phyloP scores from a whole-genome alignment of 352 stramenopile genomes.

The Pythium angustatum region DNA sequence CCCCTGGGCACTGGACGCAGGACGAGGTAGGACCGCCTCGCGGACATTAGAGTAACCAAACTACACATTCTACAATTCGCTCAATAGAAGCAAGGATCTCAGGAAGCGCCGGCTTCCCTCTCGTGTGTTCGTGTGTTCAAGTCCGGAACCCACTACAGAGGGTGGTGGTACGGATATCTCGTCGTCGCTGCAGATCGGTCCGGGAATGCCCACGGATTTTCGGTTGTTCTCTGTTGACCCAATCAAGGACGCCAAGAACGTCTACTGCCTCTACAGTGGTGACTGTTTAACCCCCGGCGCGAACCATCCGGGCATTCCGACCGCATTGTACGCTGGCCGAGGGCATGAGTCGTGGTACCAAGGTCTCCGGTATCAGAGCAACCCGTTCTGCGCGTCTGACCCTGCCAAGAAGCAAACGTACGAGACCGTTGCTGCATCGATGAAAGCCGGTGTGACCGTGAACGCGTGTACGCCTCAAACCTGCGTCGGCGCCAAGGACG shows the following conservation, averaged over 20 bases:
- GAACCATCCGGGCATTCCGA: not conserved
- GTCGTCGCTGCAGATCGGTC: conserved; percentile 87
- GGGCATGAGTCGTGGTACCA: conserved; percentile 27
- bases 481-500: conserved; percentile 49
- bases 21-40: too few relatives aligned
- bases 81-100: too few relatives aligned
- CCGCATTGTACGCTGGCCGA: not conserved
- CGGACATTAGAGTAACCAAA: too few relatives aligned
- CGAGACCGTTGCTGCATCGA: conserved; percentile 29
- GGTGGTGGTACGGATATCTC: conserved; percentile 51
- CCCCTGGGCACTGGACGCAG: too few relatives aligned
- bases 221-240: conserved; percentile 34
- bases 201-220: conserved; percentile 60
- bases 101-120: too few relatives aligned
- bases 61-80: too few relatives aligned
- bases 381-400: conserved; percentile 36
- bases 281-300: not conserved
- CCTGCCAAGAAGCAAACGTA: conserved; percentile 30
- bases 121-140: too few relatives aligned
- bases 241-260: conserved; percentile 29
- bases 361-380: conserved; percentile 51
- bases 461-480: conserved; percentile 37
- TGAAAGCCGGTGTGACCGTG: conserved; percentile 39
- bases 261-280: not conserved
- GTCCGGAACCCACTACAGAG: too few relatives aligned